phyloP scores from a whole-genome alignment of 345 rosid genomes.

The Carallia brachiata region DNA sequence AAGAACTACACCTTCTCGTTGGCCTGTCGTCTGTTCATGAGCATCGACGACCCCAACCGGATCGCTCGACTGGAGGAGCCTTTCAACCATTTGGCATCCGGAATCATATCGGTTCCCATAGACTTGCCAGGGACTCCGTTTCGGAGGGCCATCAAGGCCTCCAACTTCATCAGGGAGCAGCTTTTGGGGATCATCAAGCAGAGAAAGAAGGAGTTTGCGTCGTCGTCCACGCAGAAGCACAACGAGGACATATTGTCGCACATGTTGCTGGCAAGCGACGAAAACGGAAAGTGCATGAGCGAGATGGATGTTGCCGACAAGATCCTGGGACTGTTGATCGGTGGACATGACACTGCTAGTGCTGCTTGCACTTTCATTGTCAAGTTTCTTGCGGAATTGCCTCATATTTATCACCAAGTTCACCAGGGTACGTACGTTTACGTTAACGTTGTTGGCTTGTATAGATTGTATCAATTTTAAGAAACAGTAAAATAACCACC shows the following conservation, averaged over 20 bases:
- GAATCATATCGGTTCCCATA: slow-evolving; percentile 30
- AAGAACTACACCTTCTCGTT: slow-evolving; percentile 38
- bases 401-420: slow-evolving; percentile 30
- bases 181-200: slow-evolving; percentile 27
- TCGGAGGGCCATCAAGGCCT: slow-evolving; percentile 27
- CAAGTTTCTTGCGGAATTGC: slow-evolving; percentile 36
- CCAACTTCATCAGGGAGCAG: slow-evolving; percentile 36
- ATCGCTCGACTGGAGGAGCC: slow-evolving; percentile 26
- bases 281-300: slow-evolving; percentile 35
- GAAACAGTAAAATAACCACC: too few species aligned
- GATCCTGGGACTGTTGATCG: slow-evolving; percentile 37
- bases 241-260: slow-evolving; percentile 33
- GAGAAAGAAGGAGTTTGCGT: slow-evolving; percentile 26
- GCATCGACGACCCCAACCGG: slow-evolving; percentile 30
- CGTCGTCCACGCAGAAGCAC: background rate
- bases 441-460: too few species aligned
- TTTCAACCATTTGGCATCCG: slow-evolving; percentile 18
- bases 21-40: slow-evolving; percentile 31
- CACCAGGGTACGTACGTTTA: slow-evolving; percentile 21
- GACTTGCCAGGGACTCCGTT: slow-evolving; percentile 37
- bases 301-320: slow-evolving; percentile 37
- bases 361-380: slow-evolving; percentile 40
- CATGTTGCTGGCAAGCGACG: slow-evolving; percentile 26
- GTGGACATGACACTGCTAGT: slow-evolving; percentile 44
- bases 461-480: too few species aligned